Evolutionary conservation across 108 stramenopile genomes (phyloP), one percentile per base, ranked within the genome.

Genomic region (Phaeodactylum tricornutum): DNA sequence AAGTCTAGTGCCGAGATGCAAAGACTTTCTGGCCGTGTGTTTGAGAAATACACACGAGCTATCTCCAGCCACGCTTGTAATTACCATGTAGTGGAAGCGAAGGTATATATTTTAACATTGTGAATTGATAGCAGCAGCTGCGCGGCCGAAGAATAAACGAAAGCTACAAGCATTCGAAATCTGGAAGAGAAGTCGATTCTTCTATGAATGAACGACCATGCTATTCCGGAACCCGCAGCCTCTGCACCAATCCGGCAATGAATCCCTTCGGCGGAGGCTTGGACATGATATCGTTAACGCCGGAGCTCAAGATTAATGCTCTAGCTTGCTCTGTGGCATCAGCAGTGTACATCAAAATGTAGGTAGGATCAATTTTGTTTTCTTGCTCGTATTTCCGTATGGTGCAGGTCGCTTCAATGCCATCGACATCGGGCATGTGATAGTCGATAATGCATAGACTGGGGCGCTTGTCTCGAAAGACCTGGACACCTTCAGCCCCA

Each of bases 221-320:
- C 12, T 12, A 34, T n/a, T 8, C 41, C 16, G 8, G 12, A 15
- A 43, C 41, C 7, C 7, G 7, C 41, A 43, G 7, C 41, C 57
- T 47, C 12, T 21, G 12, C 12, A 59, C 43, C 15, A 59, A 17
- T 16, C 21, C 37, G 7, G 26, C 24, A 2, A 59, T n/a, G 39
- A 50, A 59, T 11, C 57, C 57, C 28, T 49, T 49, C 5, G 57
- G 57, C 17, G 57, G 57, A 16, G 57, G 57, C 28, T 59, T 59
- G 47, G 17, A 27, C 57, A 59, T 59, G 4, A 59, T 51, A 4
- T 50, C 57, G 32, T 59, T 51, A 19, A 29, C 22, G 3, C 48
- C 47, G 9, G 22, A 6, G n/a, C n/a, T n/a, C 7, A 28, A 2
- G 5, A 57, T 20, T 5, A 48, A 15, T 16, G 15, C 38, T 22